phyloP scores from a whole-genome alignment of 345 rosid genomes.

The Cardamine occulta region DNA sequence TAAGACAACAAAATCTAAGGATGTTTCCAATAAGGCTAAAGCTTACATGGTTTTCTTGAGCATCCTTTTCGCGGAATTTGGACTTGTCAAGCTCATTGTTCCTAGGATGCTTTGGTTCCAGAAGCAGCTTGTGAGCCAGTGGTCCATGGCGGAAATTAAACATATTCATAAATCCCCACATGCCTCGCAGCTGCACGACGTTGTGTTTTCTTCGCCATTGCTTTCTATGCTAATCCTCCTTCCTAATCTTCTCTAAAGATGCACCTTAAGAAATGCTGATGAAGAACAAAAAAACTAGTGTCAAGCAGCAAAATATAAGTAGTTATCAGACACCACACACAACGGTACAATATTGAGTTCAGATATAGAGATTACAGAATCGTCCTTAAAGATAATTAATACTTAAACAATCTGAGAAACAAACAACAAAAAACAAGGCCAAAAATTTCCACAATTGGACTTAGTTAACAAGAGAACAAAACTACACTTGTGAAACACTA shows the following conservation, averaged over 20 bases:
- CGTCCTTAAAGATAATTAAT: slow-evolving; percentile 9
- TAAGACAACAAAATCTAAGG: not conserved
- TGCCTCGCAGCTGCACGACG: slow-evolving; percentile 51
- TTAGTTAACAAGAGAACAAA: not conserved
- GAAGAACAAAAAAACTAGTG: not conserved
- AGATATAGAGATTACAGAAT: not conserved
- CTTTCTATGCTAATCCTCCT: slow-evolving; percentile 5
- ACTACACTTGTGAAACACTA: slow-evolving; percentile 32
- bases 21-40: slow-evolving; percentile 9
- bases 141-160: slow-evolving; percentile 76
- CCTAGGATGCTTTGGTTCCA: slow-evolving; percentile 52
- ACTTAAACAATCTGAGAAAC: slow-evolving; percentile 23
- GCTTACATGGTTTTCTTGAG: slow-evolving; percentile 57
- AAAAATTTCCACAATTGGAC: slow-evolving; percentile 6
- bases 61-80: slow-evolving; percentile 46
- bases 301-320: slow-evolving; percentile 1
- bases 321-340: not conserved
- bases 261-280: slow-evolving; percentile 32
- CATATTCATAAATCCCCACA: slow-evolving; percentile 88
- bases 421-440: slow-evolving; percentile 20
- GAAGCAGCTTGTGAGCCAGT: slow-evolving; percentile 63
- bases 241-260: slow-evolving; percentile 21
- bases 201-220: slow-evolving; percentile 47
- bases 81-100: slow-evolving; percentile 48
- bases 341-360: not conserved